A percentile compares a stretch with the other conserved stretches of the same genome.
Conservation (phyloP, 2,329 filamentous ascomycete species). For the Stachybotrys chlorohalonatus region DNA sequence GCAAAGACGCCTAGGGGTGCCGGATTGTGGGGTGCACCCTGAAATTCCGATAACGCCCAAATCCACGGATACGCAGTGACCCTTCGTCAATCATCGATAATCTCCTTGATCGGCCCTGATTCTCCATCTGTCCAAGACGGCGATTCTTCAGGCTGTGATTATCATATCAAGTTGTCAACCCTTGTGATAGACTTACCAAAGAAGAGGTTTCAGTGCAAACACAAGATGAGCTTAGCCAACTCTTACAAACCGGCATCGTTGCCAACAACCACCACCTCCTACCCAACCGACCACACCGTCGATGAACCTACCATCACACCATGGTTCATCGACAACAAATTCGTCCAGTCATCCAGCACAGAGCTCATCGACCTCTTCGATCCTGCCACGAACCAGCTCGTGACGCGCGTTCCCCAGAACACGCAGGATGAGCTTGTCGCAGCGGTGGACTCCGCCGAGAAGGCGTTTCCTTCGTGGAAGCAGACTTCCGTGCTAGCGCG, state of each 20-base stretch:
- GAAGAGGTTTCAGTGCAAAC: no score
- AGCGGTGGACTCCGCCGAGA: constrained; percentile 59
- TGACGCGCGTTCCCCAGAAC: constrained; percentile 68
- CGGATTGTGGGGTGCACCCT: background rate
- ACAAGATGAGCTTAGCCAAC: background rate
- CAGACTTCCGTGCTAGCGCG: constrained; percentile 56
- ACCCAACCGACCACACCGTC: constrained; percentile 14
- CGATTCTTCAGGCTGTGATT: no score
- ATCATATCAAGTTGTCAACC: no score
- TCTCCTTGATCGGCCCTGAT: background rate
- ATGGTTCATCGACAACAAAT: constrained; percentile 67
- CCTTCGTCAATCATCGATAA: background rate
- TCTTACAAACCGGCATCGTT: background rate
- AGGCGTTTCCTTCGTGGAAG: constrained; percentile 61
- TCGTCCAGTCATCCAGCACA: constrained; percentile 50
- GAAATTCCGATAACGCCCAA: no score
- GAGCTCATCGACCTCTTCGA: constrained; percentile 68
- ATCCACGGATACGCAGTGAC: background rate
- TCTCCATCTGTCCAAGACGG: background rate
- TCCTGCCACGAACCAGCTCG: constrained; percentile 69
- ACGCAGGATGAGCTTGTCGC: constrained; percentile 61
- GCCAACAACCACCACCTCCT: constrained; percentile 5
- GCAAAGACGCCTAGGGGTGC: background rate
- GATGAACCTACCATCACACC: constrained; percentile 44
- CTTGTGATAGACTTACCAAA: no score